Percentiles rank a stretch among this genome's conserved stretches.
Conservation (phyloP, 2,329 filamentous ascomycete species). For the Beauveria varroae region DNA sequence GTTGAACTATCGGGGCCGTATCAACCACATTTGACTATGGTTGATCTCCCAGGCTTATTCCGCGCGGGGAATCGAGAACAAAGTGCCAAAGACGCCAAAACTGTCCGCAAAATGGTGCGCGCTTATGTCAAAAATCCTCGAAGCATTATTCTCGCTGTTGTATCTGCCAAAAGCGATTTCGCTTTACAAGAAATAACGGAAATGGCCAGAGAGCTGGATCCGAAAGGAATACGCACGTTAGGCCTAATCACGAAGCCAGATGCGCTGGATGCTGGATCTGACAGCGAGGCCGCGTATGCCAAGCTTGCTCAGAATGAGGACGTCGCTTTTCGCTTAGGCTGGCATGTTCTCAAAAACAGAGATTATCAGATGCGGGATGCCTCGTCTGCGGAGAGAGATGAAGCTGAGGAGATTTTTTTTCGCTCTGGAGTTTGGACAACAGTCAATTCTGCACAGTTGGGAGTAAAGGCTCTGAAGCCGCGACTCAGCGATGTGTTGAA, state of each 20-base stretch:
- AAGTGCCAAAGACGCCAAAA: conserved; percentile 32
- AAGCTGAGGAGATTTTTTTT: conserved; percentile 15
- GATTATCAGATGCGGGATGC: conserved; percentile 10
- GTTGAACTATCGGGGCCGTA: conserved; percentile 41
- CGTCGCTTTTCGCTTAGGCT: conserved; percentile 28
- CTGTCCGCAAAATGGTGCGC: conserved; percentile 40
- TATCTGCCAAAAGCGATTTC: conserved; percentile 47
- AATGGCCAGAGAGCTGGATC: conserved; percentile 26
- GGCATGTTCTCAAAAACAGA: conserved; percentile 18
- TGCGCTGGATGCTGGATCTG: conserved; percentile 21
- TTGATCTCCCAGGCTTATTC: conserved; percentile 52
- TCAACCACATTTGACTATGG: conserved; percentile 46
- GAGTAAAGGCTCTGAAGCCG: conserved; percentile 8
- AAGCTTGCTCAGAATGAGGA: conserved; percentile 35
- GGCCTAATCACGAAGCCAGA: conserved; percentile 47
- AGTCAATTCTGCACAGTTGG: conserved; percentile 14
- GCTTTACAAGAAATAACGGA: conserved; percentile 51
- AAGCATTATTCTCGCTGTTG: conserved; percentile 53
- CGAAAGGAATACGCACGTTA: conserved; percentile 35
- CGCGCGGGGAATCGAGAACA: conserved; percentile 40
- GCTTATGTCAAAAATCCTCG: conserved; percentile 48
- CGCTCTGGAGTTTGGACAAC: conserved; percentile 14
- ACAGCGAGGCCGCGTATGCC: conserved; percentile 29
- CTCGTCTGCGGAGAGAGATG: conserved; percentile 13
- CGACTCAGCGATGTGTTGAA: conserved; percentile 20